These are phyloP conservation scores for Tricholoma sp. DNA, from an alignment of 768 basidiomycete genomes.

Conservation along the genomic window DNA sequence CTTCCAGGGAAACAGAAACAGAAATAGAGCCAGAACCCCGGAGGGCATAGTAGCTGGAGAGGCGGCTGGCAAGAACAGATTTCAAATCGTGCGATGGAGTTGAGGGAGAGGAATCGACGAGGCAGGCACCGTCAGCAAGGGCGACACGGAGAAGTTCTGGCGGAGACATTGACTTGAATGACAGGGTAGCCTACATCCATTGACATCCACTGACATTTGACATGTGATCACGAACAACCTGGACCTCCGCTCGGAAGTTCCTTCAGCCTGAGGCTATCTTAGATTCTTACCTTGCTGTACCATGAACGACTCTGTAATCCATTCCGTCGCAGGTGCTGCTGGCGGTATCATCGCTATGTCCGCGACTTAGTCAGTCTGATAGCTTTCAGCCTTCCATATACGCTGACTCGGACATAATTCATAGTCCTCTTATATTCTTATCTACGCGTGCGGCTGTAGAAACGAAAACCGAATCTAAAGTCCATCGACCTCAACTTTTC, in stretches of 20 bases:
- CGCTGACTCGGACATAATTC: slow-evolving; percentile 5
- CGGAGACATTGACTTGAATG: neutral
- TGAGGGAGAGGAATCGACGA: slow-evolving; percentile 29
- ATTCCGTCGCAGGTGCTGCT: slow-evolving; percentile 83
- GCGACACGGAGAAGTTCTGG: slow-evolving; percentile 21
- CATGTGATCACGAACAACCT: neutral
- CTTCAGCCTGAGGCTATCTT: neutral
- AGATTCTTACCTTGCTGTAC: slow-evolving; percentile 4
- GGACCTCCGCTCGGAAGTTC: neutral
- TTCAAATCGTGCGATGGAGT: slow-evolving; percentile 26
- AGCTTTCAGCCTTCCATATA: neutral
- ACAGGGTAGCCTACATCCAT: too few species aligned
- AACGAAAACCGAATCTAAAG: slow-evolving; percentile 58
- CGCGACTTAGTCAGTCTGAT: slow-evolving; percentile 67
- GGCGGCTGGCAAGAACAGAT: slow-evolving; percentile 31
- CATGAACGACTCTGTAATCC: slow-evolving; percentile 79
- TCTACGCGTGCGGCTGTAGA: slow-evolving; percentile 93
- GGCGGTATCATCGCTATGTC: slow-evolving; percentile 91
- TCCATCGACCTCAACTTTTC: neutral
- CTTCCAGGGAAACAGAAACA: slow-evolving; percentile 26
- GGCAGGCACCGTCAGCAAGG: slow-evolving; percentile 29
- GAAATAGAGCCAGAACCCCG: slow-evolving; percentile 14
- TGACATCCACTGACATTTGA: neutral
- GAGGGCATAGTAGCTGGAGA: slow-evolving; percentile 34
- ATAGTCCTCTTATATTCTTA: slow-evolving; percentile 85